Percentiles rank a stretch among this genome's conserved stretches.
Evolutionary conservation across 1,139 yeast genomes (phyloP).

Genomic region (Taiozyma sp.): DNA sequence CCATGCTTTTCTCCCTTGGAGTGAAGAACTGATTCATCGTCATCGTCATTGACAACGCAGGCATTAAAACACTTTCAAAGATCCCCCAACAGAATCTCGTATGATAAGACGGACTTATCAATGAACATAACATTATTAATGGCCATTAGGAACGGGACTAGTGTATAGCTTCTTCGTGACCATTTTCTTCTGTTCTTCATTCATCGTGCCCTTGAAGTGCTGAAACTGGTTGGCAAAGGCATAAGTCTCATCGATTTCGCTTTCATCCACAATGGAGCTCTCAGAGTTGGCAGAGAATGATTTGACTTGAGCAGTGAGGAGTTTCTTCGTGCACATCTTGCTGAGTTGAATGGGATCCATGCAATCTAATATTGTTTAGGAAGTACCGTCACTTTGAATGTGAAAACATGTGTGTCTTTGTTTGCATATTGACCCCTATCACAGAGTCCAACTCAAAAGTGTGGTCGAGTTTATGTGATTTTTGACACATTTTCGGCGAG

Average conservation of each 20-base stretch:
- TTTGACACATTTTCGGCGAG: background rate
- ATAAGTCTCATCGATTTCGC: background rate
- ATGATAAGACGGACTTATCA: slow-evolving; percentile 41
- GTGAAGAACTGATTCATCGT: slow-evolving; percentile 42
- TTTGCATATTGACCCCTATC: background rate
- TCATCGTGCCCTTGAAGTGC: background rate
- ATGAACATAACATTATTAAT: slow-evolving; percentile 35
- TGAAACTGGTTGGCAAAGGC: background rate
- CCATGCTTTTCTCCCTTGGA: slow-evolving; percentile 34
- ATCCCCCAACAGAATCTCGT: slow-evolving; percentile 40
- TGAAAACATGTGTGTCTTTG: background rate
- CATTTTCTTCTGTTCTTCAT: background rate
- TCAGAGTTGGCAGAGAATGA: background rate
- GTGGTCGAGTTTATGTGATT: background rate
- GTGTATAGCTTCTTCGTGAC: slow-evolving; percentile 24
- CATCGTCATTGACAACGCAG: slow-evolving; percentile 35
- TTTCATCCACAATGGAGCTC: background rate
- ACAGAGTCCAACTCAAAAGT: background rate
- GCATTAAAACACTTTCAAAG: slow-evolving; percentile 38
- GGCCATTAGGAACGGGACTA: slow-evolving; percentile 22
- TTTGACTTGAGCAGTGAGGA: background rate
- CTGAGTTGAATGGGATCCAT: background rate
- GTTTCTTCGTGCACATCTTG: background rate
- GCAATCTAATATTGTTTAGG: background rate
- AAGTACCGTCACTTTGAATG: too few species aligned